These are phyloP conservation scores for Miscanthus lutarioriparius DNA, from an alignment of 176 grass and related monocot genomes.

Conservation along the genomic window DNA sequence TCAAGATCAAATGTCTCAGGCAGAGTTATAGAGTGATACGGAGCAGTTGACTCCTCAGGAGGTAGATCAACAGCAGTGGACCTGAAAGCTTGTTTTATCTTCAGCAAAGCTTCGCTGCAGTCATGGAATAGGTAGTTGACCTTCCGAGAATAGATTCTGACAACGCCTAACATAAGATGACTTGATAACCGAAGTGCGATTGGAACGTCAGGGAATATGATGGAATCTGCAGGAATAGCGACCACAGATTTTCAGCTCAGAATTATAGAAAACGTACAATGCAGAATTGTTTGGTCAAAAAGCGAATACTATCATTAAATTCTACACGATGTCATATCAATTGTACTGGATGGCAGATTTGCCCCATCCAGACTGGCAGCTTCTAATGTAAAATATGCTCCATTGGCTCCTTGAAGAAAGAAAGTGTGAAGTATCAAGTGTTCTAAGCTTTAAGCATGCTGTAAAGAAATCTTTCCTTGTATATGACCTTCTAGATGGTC, in stretches of 20 bases:
- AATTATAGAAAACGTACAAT: constrained; percentile 1
- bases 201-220: constrained; percentile 95
- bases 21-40: constrained; percentile 98
- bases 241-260: not conserved
- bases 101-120: constrained; percentile 95
- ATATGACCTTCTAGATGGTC: constrained; percentile 4
- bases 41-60: constrained; percentile 98
- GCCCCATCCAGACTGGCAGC: not conserved
- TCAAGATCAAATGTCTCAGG: constrained; percentile 99
- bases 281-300: not conserved
- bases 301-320: constrained; percentile 12
- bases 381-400: not conserved
- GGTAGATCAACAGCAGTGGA: constrained; percentile 93
- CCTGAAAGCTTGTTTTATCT: constrained; percentile 99
- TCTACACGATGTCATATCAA: not conserved
- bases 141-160: constrained; percentile 99
- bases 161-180: constrained; percentile 95
- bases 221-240: constrained; percentile 75
- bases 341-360: not conserved
- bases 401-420: constrained; percentile 5
- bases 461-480: not conserved
- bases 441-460: constrained; percentile 2
- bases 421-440: not conserved
- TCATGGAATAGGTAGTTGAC: constrained; percentile 99
- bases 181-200: constrained; percentile 98